Evolutionary conservation across 2,329 filamentous ascomycete genomes (phyloP).

Genomic region (Fulvia fulva): DNA sequence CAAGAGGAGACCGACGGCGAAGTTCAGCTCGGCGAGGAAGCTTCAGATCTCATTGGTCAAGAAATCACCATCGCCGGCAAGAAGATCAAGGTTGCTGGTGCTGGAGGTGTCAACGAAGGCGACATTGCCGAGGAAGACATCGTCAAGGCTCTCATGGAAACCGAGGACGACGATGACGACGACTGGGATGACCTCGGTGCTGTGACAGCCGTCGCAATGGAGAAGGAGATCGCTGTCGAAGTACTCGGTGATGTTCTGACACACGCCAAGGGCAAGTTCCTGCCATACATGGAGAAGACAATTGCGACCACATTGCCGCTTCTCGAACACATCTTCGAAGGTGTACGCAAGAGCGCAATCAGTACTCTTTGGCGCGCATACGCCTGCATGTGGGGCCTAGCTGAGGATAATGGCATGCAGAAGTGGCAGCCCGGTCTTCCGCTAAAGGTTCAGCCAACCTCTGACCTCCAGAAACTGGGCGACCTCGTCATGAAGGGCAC

Average conservation of each 20-base stretch:
- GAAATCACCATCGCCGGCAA: conserved; percentile 76
- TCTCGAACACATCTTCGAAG: conserved; percentile 85
- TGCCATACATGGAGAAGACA: conserved; percentile 85
- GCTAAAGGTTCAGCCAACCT: conserved; percentile 71
- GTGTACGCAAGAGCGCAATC: conserved; percentile 86
- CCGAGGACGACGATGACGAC: conserved; percentile 61
- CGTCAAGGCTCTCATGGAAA: conserved; percentile 45
- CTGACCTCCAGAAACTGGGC: conserved; percentile 78
- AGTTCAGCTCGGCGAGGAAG: conserved; percentile 69
- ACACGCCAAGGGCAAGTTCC: conserved; percentile 73
- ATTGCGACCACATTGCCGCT: conserved; percentile 77
- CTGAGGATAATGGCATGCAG: conserved; percentile 69
- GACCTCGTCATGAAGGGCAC: conserved; percentile 82
- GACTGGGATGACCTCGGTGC: conserved; percentile 81
- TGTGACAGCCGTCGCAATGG: conserved; percentile 82
- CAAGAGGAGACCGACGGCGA: conserved; percentile 82
- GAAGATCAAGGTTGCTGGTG: conserved; percentile 75
- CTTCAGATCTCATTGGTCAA: conserved; percentile 68
- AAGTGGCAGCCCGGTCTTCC: conserved; percentile 92
- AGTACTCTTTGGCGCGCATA: conserved; percentile 92
- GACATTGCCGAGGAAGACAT: conserved; percentile 58
- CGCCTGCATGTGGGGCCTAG: conserved; percentile 81
- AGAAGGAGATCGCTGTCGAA: conserved; percentile 96
- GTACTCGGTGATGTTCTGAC: conserved; percentile 90
- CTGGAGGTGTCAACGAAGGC: conserved; percentile 44